These are phyloP conservation scores for Nakazawaea populi DNA, from an alignment of 805 yeast species.

Conservation along the genomic window DNA sequence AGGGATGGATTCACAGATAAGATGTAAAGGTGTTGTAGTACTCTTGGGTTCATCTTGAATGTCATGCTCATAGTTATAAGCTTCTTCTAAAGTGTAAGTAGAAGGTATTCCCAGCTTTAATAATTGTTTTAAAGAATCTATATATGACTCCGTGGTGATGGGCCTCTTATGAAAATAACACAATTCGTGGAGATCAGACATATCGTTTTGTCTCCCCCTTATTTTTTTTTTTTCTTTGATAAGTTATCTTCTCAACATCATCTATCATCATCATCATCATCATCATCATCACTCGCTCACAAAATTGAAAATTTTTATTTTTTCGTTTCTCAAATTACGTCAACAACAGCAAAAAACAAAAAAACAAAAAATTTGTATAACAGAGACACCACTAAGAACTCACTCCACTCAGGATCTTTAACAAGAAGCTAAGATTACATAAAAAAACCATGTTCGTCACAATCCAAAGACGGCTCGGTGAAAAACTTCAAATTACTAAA, in stretches of 20 bases:
- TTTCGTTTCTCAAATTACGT: too few species aligned
- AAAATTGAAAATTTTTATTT: too few species aligned
- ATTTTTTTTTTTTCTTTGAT: neutral
- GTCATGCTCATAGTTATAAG: conserved; percentile 46
- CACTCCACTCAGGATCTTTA: too few species aligned
- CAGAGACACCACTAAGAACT: too few species aligned
- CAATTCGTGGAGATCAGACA: conserved; percentile 72
- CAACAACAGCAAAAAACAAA: too few species aligned
- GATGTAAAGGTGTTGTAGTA: conserved; percentile 78
- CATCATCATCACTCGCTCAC: too few species aligned
- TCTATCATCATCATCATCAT: neutral
- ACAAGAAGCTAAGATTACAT: too few species aligned
- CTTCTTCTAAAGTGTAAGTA: conserved; percentile 78
- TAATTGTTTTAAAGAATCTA: conserved; percentile 37
- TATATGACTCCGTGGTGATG: conserved; percentile 33
- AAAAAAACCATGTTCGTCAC: too few species aligned
- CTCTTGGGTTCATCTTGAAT: conserved; percentile 29
- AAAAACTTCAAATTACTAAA: too few species aligned
- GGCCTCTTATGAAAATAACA: conserved; percentile 50
- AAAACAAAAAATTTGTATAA: too few species aligned
- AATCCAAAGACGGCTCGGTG: too few species aligned
- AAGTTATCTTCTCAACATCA: too few species aligned
- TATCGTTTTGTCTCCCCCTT: conserved; percentile 20
- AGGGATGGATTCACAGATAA: conserved; percentile 51
- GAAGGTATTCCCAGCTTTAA: conserved; percentile 70